Evolutionary conservation across 2,329 filamentous ascomycete species (phyloP), one percentile per base, ranked within the genome.

Genomic region (Colletotrichum sp.): DNA sequence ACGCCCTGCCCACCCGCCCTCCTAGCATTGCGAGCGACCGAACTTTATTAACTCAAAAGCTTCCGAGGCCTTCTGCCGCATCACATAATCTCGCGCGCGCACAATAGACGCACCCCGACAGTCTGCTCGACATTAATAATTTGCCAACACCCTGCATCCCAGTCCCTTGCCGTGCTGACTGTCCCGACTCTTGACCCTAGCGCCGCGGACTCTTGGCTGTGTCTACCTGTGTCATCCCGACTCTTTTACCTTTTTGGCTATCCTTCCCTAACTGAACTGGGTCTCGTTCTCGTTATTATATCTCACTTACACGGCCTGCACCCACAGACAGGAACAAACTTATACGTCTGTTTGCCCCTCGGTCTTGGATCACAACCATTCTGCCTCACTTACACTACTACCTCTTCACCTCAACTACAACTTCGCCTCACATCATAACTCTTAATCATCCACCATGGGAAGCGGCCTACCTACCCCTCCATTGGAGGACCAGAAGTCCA

Each of bases 381-480:
- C 7, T 24, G 24, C 28, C 55, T 70, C 34, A 44, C 21, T 55
- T 64, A 36, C 57, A 52, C 26, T 28, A 52, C 39, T 18, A 52
- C 44, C 18, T 26, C 44, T 34, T 49, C 44, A 49, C 18, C 18
- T 49, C 44, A 30, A 30, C 28, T 21, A 68, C 34, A 49, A 49
- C 32, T 24, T n/a, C 49, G 63, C 72, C n/a, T 57, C 60, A 69
- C 52, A 59, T 55, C 59, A 44, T 69, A 75, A 63, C 62, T 57
- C 32, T 60, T 39, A 64, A 60, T 55, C 49, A 24, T 64, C 24
- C 78, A 85, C 83, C 82, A 91, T 91, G 89, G 88, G 88, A 81
- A 86, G 83, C 79, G 83, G 85, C 76, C 84, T 90, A 79, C 89
- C 89, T 34, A 90, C 89, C 71, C 89, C 89, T 79, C 89, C 90